Evolutionary conservation across 768 basidiomycete species (phyloP), one percentile per base, ranked within the genome.

Genomic region (Lactarius tabidus): DNA sequence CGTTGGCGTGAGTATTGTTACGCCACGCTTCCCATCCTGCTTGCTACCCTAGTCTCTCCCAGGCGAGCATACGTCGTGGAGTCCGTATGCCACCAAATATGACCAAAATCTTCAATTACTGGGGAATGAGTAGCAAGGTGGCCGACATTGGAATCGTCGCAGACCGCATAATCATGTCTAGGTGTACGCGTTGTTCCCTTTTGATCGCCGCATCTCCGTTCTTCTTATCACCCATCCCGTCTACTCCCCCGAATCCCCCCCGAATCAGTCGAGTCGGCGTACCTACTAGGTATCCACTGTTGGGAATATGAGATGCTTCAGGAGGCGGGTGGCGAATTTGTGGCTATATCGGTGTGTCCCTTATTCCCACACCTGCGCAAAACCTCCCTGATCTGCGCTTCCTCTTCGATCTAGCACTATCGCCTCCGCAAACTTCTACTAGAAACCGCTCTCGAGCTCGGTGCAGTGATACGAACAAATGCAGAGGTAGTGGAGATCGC

Each of bases 61-160:
- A 67, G 60, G 10, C 62, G 38, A 57, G 54, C 65, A 67, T 43
- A 38, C 18, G 63, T 31, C 69, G 73, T 15, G 76, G 76, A 6
- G 58, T 75, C 28, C 70, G 75, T 1, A 67, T 78, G 58, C 73
- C 77, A 33, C 77, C 78, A 1, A 79, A 79, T 60, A 70, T 77
- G 70, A 73, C 74, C 52, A 75, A 77, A 60, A 73, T 79, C 2
- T 71, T 79, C 35, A 71, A 72, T 33, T 72, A 74, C 52, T 79
- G 78, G 77, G 77, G 76, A 15, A 69, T 79, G 56, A 64, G 64
- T n/a, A 60, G 68, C 35, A 62, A 74, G 39, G 57, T 78, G 10
- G 56, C 57, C 45, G 62, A 71, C 41, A 70, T 71, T 2, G 70
- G 68, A 20, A 52, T 70, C 33, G 65, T 67, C 23, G 67, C 72